Percentiles rank a stretch among this genome's conserved stretches.
Evolutionary conservation across 805 yeast species (phyloP).

Genomic region (Pachysolen tannophilus): DNA sequence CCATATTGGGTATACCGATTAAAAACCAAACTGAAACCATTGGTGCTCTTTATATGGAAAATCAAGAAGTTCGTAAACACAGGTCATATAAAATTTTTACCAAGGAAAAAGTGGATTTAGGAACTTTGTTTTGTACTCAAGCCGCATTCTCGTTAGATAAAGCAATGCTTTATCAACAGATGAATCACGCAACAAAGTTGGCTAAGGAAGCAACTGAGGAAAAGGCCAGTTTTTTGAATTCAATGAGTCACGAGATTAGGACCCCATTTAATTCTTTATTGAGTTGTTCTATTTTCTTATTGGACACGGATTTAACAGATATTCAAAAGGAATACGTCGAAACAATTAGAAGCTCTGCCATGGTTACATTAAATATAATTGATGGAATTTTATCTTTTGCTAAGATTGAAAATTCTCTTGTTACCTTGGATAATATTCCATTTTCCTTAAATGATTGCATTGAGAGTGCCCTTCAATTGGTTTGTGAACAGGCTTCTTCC

Average conservation of each 20-base stretch:
- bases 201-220: constrained; percentile 49
- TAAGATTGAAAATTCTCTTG: constrained; percentile 47
- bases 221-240: constrained; percentile 44
- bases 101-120: constrained; percentile 28
- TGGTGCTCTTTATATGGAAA: constrained; percentile 40
- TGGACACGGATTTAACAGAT: constrained; percentile 36
- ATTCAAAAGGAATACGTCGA: constrained; percentile 44
- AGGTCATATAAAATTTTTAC: constrained; percentile 18
- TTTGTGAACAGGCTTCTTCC: constrained; percentile 38
- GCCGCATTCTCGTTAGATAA: constrained; percentile 45
- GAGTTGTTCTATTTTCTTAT: constrained; percentile 38
- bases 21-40: constrained; percentile 30
- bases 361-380: constrained; percentile 42
- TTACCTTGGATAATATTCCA: constrained; percentile 33
- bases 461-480: constrained; percentile 38
- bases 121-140: constrained; percentile 38
- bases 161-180: constrained; percentile 35
- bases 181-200: constrained; percentile 42
- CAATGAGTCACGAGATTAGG: constrained; percentile 51
- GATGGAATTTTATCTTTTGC: constrained; percentile 49
- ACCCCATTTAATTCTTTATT: constrained; percentile 47
- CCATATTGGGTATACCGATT: constrained; percentile 38
- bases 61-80: constrained; percentile 1
- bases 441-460: constrained; percentile 36
- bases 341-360: constrained; percentile 41